Conservation (phyloP, 2,329 filamentous ascomycete genomes). For the Lecanicillium sp. region DNA sequence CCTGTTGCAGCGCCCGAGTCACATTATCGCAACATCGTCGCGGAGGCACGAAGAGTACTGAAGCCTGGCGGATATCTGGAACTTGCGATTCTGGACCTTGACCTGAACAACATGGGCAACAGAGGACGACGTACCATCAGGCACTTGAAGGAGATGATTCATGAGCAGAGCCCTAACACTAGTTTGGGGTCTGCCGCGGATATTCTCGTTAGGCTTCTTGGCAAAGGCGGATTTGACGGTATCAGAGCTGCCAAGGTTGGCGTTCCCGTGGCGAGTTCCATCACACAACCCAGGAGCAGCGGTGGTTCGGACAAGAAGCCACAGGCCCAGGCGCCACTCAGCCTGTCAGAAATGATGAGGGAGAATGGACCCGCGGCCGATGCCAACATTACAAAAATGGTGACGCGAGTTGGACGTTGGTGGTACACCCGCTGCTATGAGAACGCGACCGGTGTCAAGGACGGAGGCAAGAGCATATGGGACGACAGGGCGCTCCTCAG, state of each 20-base stretch:
- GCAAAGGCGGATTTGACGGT: constrained; percentile 62
- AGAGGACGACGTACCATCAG: constrained; percentile 63
- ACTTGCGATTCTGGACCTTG: constrained; percentile 69
- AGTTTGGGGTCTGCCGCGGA: constrained; percentile 56
- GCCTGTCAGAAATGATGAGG: constrained; percentile 65
- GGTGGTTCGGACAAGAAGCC: constrained; percentile 15
- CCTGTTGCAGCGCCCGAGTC: constrained; percentile 62
- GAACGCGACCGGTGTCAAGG: constrained; percentile 46
- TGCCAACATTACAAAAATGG: constrained; percentile 85
- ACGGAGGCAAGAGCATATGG: constrained; percentile 60
- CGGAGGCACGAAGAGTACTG: constrained; percentile 70
- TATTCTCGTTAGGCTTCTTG: constrained; percentile 59
- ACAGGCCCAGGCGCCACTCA: constrained; percentile 41
- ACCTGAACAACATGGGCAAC: constrained; percentile 77
- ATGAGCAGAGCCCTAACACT: constrained; percentile 51
- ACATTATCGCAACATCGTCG: constrained; percentile 64
- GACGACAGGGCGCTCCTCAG: constrained; percentile 64
- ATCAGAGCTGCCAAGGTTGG: constrained; percentile 73
- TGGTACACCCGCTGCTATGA: constrained; percentile 97
- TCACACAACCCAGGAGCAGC: constrained; percentile 26
- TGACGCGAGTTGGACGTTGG: constrained; percentile 86
- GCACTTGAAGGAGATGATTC: constrained; percentile 64
- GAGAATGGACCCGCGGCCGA: constrained; percentile 66
- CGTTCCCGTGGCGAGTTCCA: constrained; percentile 60
- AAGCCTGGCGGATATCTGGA: constrained; percentile 76